Conservation (phyloP, 345 rosid species). For the Iberis pinnata region DNA sequence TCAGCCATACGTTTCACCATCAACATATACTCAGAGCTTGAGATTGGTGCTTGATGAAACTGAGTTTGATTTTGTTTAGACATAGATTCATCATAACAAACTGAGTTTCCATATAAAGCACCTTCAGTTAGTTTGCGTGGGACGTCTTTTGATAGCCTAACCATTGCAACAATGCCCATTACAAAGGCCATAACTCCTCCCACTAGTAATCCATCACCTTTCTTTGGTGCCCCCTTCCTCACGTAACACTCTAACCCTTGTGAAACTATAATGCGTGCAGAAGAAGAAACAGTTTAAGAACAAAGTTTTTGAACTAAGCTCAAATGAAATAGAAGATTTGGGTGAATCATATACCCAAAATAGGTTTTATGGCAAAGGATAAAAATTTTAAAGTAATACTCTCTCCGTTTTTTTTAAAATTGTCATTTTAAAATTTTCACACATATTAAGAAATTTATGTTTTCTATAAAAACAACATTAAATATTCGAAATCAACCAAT, state of each 20-base stretch:
- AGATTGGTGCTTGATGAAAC: slow-evolving; percentile 39
- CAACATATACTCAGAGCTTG: slow-evolving; percentile 45
- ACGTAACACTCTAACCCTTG: slow-evolving; percentile 25
- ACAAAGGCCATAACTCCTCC: slow-evolving; percentile 56
- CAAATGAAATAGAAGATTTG: too few species aligned
- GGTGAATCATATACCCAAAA: too few species aligned
- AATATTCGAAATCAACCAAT: too few species aligned
- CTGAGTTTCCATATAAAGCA: slow-evolving; percentile 44
- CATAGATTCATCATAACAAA: slow-evolving; percentile 29
- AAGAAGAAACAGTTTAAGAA: slow-evolving; percentile 10
- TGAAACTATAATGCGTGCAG: slow-evolving; percentile 1
- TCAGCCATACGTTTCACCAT: slow-evolving; percentile 79
- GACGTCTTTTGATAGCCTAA: slow-evolving; percentile 54
- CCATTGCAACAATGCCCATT: slow-evolving; percentile 61
- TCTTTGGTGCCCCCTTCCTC: slow-evolving; percentile 27
- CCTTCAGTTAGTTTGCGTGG: slow-evolving; percentile 60
- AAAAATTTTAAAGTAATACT: too few species aligned
- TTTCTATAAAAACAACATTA: too few species aligned
- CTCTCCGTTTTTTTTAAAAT: too few species aligned
- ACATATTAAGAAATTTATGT: too few species aligned
- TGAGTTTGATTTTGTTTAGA: slow-evolving; percentile 28
- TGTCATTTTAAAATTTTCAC: too few species aligned
- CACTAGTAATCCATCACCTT: slow-evolving; percentile 32
- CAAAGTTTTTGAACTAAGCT: too few species aligned
- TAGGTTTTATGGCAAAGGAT: too few species aligned